These are phyloP conservation scores for Mortierella hygrophila DNA, from an alignment of 192 early-diverging fungal genomes.

Conservation along the genomic window DNA sequence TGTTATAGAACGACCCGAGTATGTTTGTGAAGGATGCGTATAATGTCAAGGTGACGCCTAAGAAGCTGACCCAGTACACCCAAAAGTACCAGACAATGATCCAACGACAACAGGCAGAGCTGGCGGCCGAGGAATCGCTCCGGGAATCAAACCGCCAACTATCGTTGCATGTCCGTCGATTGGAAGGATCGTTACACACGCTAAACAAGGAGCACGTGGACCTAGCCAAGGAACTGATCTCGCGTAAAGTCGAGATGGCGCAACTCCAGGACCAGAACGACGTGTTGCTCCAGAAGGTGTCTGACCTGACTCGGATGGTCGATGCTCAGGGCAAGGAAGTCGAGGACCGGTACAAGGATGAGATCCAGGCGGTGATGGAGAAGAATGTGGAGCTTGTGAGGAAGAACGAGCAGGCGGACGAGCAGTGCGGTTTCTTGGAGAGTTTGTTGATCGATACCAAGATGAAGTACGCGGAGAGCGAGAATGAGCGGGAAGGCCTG, in stretches of 20 bases:
- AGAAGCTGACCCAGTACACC: constrained; percentile 77
- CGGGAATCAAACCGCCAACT: constrained; percentile 78
- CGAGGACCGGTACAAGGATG: constrained; percentile 73
- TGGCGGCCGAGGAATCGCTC: constrained; percentile 73
- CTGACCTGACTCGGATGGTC: constrained; percentile 73
- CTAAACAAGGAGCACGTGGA: constrained; percentile 83
- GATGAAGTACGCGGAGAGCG: constrained; percentile 85
- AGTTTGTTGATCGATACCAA: constrained; percentile 84
- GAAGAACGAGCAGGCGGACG: constrained; percentile 73
- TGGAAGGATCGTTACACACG: constrained; percentile 76
- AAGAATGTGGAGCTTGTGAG: constrained; percentile 86
- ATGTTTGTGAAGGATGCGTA: constrained; percentile 88
- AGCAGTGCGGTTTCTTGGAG: constrained; percentile 75
- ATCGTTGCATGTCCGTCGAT: constrained; percentile 68
- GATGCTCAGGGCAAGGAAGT: constrained; percentile 68
- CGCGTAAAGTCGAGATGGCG: constrained; percentile 69
- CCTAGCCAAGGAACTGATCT: constrained; percentile 75
- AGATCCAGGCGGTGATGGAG: constrained; percentile 83
- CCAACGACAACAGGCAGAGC: constrained; percentile 77
- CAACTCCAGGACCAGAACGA: constrained; percentile 68
- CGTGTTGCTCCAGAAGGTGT: constrained; percentile 65
- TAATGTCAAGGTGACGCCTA: constrained; percentile 77
- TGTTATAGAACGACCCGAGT: constrained; percentile 69
- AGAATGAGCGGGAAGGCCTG: constrained; percentile 82
- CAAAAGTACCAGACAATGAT: constrained; percentile 67